phyloP scores from a whole-genome alignment of 2,329 filamentous ascomycete genomes.

The Epichloe elymi region DNA sequence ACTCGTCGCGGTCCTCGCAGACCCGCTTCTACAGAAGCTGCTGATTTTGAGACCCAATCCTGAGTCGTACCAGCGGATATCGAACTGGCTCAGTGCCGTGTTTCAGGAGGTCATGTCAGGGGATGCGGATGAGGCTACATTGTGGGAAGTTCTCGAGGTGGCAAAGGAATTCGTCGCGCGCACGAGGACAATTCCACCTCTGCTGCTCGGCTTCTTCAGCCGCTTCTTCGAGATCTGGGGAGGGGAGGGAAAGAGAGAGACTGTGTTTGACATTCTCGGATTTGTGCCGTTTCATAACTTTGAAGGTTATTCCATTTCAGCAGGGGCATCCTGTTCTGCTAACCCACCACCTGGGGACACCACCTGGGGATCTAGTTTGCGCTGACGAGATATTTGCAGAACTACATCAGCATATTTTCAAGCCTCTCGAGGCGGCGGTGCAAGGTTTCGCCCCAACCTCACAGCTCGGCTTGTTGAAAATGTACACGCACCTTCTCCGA shows the following conservation, averaged over 20 bases:
- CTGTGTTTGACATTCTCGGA: constrained; percentile 45
- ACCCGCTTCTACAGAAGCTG: constrained; percentile 68
- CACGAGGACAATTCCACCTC: constrained; percentile 38
- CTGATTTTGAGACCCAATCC: constrained; percentile 48
- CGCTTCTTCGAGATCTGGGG: constrained; percentile 49
- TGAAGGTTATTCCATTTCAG: constrained; percentile 37
- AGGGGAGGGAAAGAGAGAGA: constrained; percentile 37
- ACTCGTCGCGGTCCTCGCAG: constrained; percentile 60
- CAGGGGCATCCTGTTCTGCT: too few relatives aligned
- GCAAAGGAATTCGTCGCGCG: constrained; percentile 42
- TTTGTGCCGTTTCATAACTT: constrained; percentile 43
- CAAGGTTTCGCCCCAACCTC: constrained; percentile 36
- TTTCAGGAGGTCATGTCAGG: constrained; percentile 42
- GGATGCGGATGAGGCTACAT: constrained; percentile 31
- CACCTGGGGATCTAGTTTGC: neutral
- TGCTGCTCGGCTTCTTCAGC: constrained; percentile 35
- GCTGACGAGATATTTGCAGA: constrained; percentile 24
- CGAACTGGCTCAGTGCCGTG: constrained; percentile 45
- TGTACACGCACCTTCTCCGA: constrained; percentile 55
- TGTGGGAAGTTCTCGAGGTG: constrained; percentile 41
- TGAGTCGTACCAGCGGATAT: constrained; percentile 36
- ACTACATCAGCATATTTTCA: constrained; percentile 34
- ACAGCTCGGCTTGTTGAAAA: constrained; percentile 46
- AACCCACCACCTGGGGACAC: too few relatives aligned
- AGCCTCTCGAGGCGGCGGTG: constrained; percentile 36